A percentile compares a stretch with the other conserved stretches of the same genome.
phyloP scores from a whole-genome alignment of 192 early-diverging fungal genomes.

The Podila clonocystis region DNA sequence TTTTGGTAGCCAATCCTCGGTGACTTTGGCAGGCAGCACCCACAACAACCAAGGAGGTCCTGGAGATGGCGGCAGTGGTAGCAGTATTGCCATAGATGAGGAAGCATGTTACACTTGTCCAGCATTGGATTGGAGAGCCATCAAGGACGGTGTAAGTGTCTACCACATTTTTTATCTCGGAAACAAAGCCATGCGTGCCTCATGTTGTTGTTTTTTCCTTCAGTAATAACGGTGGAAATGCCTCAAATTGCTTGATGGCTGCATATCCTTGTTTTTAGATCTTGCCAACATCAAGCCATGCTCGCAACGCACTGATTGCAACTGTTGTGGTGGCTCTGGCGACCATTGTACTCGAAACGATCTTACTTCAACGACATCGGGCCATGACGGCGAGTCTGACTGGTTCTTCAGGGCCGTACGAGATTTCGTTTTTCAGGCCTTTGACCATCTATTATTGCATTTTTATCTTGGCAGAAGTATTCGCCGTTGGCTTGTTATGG shows the following conservation, averaged over 20 bases:
- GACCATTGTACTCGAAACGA: conserved; percentile 25
- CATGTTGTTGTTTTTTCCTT: not conserved
- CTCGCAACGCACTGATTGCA: conserved; percentile 19
- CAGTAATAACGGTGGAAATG: not conserved
- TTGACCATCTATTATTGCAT: conserved; percentile 34
- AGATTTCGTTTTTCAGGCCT: conserved; percentile 34
- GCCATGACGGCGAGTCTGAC: conserved; percentile 9
- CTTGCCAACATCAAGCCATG: conserved; percentile 28
- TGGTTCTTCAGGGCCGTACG: conserved; percentile 7
- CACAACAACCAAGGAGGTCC: not conserved
- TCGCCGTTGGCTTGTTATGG: conserved; percentile 40
- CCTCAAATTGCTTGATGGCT: too few relatives aligned
- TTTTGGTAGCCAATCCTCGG: too few relatives aligned
- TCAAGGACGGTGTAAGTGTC: not conserved
- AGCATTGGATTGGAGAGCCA: not conserved
- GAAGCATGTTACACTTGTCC: not conserved
- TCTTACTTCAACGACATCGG: conserved; percentile 20
- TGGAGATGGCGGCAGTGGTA: not conserved
- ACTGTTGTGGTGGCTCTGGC: conserved; percentile 16
- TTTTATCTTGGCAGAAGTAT: conserved; percentile 38
- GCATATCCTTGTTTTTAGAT: conserved; percentile 6
- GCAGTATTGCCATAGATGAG: not conserved
- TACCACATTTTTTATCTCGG: not conserved
- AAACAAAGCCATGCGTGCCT: too few relatives aligned
- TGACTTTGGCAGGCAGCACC: not conserved